Percentiles rank a stretch among this genome's conserved stretches.
Evolutionary conservation across 1,139 yeast genomes (phyloP).

Genomic region (Groenewaldozyma auringiensis): DNA sequence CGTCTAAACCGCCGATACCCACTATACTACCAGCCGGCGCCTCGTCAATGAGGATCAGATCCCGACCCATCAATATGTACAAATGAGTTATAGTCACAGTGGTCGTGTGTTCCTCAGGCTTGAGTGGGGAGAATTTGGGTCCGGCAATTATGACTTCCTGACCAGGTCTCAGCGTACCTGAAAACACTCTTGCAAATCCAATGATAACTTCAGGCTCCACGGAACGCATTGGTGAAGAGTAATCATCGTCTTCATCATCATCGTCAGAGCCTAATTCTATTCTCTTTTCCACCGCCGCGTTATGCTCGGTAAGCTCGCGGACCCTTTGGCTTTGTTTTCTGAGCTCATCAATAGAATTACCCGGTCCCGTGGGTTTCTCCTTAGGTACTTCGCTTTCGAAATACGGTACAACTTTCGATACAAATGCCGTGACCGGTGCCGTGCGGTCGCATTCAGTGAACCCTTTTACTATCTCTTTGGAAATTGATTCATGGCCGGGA

Average conservation of each 20-base stretch:
- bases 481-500: conserved; percentile 46
- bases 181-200: conserved; percentile 83
- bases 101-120: conserved; percentile 52
- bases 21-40: conserved; percentile 96
- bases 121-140: conserved; percentile 75
- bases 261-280: conserved; percentile 27
- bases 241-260: conserved; percentile 14
- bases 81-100: conserved; percentile 54
- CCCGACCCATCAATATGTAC: conserved; percentile 87
- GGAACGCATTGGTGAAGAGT: not conserved
- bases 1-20: conserved; percentile 88
- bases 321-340: conserved; percentile 62
- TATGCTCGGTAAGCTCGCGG: conserved; percentile 44
- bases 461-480: conserved; percentile 42
- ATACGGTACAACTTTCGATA: conserved; percentile 81
- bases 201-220: conserved; percentile 41
- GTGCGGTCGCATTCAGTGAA: conserved; percentile 58
- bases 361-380: conserved; percentile 29
- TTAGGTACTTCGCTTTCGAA: conserved; percentile 75
- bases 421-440: conserved; percentile 70
- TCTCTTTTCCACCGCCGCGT: conserved; percentile 47
- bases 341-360: conserved; percentile 44
- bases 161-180: conserved; percentile 74
- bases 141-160: conserved; percentile 69
- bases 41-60: conserved; percentile 61